Evolutionary conservation across 192 early-diverging fungal species (phyloP).

Genomic region (Coemansia sp.): DNA sequence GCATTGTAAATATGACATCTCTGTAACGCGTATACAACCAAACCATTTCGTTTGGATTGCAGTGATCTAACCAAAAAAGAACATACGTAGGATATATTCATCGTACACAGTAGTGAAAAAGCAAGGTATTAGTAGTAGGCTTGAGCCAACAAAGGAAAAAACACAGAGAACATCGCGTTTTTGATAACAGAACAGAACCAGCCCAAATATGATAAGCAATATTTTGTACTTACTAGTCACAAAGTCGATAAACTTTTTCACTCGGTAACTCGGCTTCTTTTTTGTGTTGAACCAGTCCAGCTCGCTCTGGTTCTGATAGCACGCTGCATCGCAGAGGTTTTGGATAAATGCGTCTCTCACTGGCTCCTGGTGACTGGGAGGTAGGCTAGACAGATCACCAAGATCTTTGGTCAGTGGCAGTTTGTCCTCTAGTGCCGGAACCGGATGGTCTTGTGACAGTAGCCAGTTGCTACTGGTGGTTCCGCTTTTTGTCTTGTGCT

Average conservation of each 20-base stretch:
- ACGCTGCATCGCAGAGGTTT: slow-evolving; percentile 12
- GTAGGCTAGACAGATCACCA: slow-evolving; percentile 25
- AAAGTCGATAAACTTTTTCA: slow-evolving; percentile 19
- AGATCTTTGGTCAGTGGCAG: slow-evolving; percentile 20
- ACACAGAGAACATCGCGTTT: neutral
- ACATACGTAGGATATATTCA: neutral
- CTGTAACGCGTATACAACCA: slow-evolving; percentile 37
- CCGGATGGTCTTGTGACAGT: slow-evolving; percentile 25
- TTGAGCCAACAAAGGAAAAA: neutral
- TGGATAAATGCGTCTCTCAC: slow-evolving; percentile 26
- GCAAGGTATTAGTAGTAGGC: neutral
- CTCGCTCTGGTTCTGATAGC: slow-evolving; percentile 2
- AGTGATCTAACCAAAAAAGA: slow-evolving; percentile 14
- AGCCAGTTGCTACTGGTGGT: slow-evolving; percentile 16
- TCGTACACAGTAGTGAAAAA: too few relatives aligned
- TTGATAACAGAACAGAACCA: too few relatives aligned
- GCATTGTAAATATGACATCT: slow-evolving; percentile 30
- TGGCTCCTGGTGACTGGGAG: slow-evolving; percentile 20
- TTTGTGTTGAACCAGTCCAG: slow-evolving; percentile 41
- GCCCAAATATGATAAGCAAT: too few relatives aligned
- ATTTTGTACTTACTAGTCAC: slow-evolving; percentile 17
- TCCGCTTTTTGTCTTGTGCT: neutral
- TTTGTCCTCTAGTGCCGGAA: slow-evolving; percentile 18
- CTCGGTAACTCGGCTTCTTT: slow-evolving; percentile 3
- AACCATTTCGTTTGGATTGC: slow-evolving; percentile 31